Evolutionary conservation across 768 basidiomycete species (phyloP).

Genomic region (Mycena vulgaris): DNA sequence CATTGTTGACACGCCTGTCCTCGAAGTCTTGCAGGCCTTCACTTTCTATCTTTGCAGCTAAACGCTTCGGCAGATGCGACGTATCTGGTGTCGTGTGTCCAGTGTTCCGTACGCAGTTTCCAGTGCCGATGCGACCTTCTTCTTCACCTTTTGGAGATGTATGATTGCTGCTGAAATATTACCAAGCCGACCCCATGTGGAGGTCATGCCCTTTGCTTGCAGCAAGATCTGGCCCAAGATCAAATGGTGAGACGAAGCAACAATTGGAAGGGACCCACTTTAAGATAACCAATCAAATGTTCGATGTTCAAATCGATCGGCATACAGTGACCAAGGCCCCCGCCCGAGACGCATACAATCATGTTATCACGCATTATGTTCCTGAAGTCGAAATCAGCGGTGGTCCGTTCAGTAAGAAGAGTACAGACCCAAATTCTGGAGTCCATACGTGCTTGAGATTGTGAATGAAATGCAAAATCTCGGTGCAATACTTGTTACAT

Average conservation of each 20-base stretch:
- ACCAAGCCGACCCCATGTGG: constrained; percentile 49
- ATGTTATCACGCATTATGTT: constrained; percentile 5
- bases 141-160: constrained; percentile 47
- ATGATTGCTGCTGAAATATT: constrained; percentile 49
- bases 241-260: no score
- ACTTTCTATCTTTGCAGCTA: neutral
- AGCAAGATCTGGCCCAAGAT: constrained; percentile 39
- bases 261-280: constrained; percentile 48
- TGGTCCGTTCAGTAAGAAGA: no score
- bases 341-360: neutral
- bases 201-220: constrained; percentile 48
- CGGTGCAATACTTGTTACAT: constrained; percentile 21
- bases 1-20: neutral
- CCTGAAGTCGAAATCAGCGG: neutral
- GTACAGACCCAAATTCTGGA: constrained; percentile 40
- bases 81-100: constrained; percentile 12
- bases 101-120: neutral
- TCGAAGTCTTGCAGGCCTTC: neutral
- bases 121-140: constrained; percentile 38
- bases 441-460: constrained; percentile 51
- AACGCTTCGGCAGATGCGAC: neutral
- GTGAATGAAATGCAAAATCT: constrained; percentile 3
- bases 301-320: constrained; percentile 46
- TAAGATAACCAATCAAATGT: constrained; percentile 52
- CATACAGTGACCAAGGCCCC: neutral